Evolutionary conservation across 2,329 filamentous ascomycete genomes (phyloP).

Genomic region (Arthrobotrys musiformis): DNA sequence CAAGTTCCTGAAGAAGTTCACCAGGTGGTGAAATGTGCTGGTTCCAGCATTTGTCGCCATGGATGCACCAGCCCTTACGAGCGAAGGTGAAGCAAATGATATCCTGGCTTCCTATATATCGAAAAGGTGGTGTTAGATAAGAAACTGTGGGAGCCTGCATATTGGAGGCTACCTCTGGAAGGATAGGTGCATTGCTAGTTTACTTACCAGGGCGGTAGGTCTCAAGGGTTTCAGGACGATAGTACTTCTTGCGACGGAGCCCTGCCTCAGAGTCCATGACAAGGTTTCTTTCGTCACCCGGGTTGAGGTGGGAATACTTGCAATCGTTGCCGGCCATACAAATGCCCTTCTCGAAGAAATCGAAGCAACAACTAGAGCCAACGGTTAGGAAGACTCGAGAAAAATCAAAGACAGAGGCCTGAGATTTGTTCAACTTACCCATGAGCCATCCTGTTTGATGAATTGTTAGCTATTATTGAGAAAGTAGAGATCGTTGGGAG

Average conservation of each 20-base stretch:
- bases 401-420: background rate
- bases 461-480: background rate
- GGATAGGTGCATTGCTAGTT: background rate
- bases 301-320: constrained; percentile 49
- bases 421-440: constrained; percentile 40
- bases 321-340: constrained; percentile 52
- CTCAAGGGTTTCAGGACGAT: constrained; percentile 48
- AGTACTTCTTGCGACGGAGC: constrained; percentile 52
- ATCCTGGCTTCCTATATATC: constrained; percentile 44
- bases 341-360: constrained; percentile 45
- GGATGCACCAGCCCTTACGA: constrained; percentile 54
- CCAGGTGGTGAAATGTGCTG: constrained; percentile 42
- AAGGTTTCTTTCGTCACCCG: constrained; percentile 47
- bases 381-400: constrained; percentile 15
- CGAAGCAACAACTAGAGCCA: constrained; percentile 45
- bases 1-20: constrained; percentile 6
- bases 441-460: constrained; percentile 37
- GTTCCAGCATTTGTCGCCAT: constrained; percentile 53
- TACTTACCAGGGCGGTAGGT: constrained; percentile 51
- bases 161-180: background rate
- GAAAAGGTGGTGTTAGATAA: constrained; percentile 1
- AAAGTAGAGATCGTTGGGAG: background rate
- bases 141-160: background rate
- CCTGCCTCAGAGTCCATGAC: constrained; percentile 53
- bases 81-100: constrained; percentile 53